Base-by-base conservation (phyloP, 2,329 filamentous ascomycete genomes). In the Cladophialophora yegresii region DNA sequence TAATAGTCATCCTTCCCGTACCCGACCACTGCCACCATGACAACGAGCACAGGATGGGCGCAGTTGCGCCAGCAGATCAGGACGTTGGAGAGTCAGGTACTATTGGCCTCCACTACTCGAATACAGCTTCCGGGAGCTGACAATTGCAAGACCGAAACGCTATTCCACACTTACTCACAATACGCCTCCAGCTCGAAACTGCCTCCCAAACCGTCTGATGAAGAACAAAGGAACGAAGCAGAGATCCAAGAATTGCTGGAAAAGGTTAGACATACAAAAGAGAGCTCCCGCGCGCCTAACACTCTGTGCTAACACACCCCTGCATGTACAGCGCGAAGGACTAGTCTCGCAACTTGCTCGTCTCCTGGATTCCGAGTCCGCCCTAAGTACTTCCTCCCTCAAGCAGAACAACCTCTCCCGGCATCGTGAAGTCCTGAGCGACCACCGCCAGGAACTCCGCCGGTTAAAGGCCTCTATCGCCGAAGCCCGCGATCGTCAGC, bases 341-440 rank as follows among this genome's bases (percentile, higher is more conserved):
- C 85, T 95, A 59, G 88, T 98, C 74, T 80, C 83, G 64, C 92
- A 97, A 78, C 89, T 99, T 62, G 82, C 88, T 70, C 91, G 93
- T 64, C 88, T 97, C 60, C 90, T 98, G 71, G 93, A 98, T 80
- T 96, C 93, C 62, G 93, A 98, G 83, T 87, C 92, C 23, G 84
- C 88, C 62, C 86, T 96, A 65, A 92, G 90, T 57, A 89, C 92
- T 51, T 98, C 93, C 43, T 92, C 93, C 62, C 85, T 96, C n/a
- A 98, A 98, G 79, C 93, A 96, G 74, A 96, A 93, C 81, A 97
- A 98, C 76, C 87, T 99, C 43, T 85, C 91, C 64, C 89, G 96
- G 32, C 91, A 98, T 72, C 90, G 91, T 70, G 93, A 96, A 80
- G 89, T 97, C 75, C 88, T 98, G 16, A 82, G 87, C 43, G 90